Percentiles rank a stretch among this genome's conserved stretches.
These are phyloP conservation scores for Ganoderma resinaceum DNA, from an alignment of 1,284 basidiomycete genomes.

Conservation along the genomic window DNA sequence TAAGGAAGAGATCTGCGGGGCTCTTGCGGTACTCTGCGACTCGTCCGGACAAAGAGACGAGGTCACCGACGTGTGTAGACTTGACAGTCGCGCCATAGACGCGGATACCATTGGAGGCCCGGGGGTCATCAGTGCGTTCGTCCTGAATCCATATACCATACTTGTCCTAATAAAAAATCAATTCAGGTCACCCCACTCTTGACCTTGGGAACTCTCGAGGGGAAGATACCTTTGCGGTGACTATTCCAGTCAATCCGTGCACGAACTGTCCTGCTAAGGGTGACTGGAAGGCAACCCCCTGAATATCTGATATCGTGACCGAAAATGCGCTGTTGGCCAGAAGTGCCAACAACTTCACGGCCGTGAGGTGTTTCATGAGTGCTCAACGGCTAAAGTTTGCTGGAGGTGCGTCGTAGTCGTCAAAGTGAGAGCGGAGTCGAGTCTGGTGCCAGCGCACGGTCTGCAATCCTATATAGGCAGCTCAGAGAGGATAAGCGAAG, in stretches of 20 bases:
- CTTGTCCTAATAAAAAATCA: constrained; percentile 43
- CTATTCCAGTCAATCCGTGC: constrained; percentile 56
- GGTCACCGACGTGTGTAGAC: constrained; percentile 56
- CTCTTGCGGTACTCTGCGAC: constrained; percentile 59
- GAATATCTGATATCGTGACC: constrained; percentile 53
- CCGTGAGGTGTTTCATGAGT: neutral
- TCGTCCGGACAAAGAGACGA: constrained; percentile 53
- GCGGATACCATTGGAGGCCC: constrained; percentile 59
- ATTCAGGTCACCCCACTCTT: neutral
- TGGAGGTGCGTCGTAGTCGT: neutral
- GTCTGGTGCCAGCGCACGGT: constrained; percentile 3
- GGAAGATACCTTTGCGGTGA: constrained; percentile 58
- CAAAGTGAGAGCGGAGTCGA: neutral
- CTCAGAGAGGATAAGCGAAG: neutral
- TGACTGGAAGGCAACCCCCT: constrained; percentile 59
- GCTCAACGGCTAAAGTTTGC: neutral
- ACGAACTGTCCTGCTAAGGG: constrained; percentile 57
- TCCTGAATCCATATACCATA: constrained; percentile 64
- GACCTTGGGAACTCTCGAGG: neutral
- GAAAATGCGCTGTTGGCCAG: constrained; percentile 2
- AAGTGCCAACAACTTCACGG: constrained; percentile 1
- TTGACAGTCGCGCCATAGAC: constrained; percentile 54
- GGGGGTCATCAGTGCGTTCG: constrained; percentile 50
- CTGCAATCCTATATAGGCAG: neutral
- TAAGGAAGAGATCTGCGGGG: constrained; percentile 56